Conservation (phyloP, 1,139 yeast genomes). For the Pichia inconspicua region DNA sequence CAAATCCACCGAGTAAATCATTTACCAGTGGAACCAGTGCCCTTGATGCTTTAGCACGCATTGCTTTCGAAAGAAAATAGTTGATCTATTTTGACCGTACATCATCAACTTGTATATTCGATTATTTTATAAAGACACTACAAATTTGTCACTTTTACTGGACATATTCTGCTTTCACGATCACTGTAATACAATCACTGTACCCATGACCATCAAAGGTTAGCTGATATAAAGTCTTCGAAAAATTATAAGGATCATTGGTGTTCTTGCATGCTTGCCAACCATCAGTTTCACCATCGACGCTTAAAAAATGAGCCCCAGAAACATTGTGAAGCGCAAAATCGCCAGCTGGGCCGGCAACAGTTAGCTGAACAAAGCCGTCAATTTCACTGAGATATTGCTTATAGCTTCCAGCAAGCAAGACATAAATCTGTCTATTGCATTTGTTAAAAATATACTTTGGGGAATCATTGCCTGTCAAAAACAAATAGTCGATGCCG, state of each 20-base stretch:
- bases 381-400: slow-evolving; percentile 5
- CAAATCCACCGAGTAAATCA: slow-evolving; percentile 6
- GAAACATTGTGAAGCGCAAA: neutral
- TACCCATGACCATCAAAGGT: slow-evolving; percentile 6
- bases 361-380: slow-evolving; percentile 12
- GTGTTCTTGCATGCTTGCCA: slow-evolving; percentile 20
- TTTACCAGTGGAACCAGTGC: slow-evolving; percentile 23
- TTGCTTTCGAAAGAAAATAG: slow-evolving; percentile 27
- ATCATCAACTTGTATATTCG: slow-evolving; percentile 4
- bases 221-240: slow-evolving; percentile 15
- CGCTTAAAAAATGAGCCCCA: slow-evolving; percentile 10
- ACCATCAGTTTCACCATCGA: slow-evolving; percentile 14
- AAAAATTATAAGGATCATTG: slow-evolving; percentile 20
- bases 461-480: slow-evolving; percentile 22
- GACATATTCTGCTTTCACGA: neutral
- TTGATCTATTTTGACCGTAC: neutral
- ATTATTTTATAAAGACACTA: slow-evolving; percentile 1
- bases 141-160: neutral
- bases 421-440: slow-evolving; percentile 4
- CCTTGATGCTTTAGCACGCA: slow-evolving; percentile 27
- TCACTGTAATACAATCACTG: neutral
- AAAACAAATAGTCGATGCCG: slow-evolving; percentile 40
- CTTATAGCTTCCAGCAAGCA: neutral
- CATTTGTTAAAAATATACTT: slow-evolving; percentile 4
- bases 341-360: slow-evolving; percentile 12